phyloP scores from a whole-genome alignment of 139 green algal genomes.

The Chlamydomonas sp. region DNA sequence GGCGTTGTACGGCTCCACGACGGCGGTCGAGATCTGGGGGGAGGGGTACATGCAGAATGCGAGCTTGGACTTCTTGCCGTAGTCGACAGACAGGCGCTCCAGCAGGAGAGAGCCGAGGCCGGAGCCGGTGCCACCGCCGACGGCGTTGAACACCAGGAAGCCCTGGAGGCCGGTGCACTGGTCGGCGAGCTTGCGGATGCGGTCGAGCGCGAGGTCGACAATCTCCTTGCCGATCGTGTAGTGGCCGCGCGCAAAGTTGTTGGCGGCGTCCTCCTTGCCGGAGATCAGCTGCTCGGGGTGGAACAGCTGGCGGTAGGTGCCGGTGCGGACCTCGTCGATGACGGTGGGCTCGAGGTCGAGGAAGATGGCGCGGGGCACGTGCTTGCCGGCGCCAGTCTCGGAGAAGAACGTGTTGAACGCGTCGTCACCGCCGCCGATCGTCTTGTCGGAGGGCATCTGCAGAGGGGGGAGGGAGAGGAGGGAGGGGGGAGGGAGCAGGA shows the following conservation, averaged over 20 bases:
- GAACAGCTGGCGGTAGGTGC: constrained; percentile 96
- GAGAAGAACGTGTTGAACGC: no score
- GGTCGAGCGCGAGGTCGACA: constrained; percentile 87
- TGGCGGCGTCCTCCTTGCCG: constrained; percentile 92
- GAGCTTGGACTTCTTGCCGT: constrained; percentile 99
- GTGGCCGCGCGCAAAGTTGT: constrained; percentile 80
- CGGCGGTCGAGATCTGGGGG: constrained; percentile 87
- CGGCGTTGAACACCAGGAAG: constrained; percentile 96
- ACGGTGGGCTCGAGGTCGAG: constrained; percentile 95
- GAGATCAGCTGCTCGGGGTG: constrained; percentile 97
- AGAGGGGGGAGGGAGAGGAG: no score
- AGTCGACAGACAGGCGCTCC: constrained; percentile 96
- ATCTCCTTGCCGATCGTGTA: constrained; percentile 97
- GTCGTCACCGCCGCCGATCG: no score
- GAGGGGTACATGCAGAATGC: constrained; percentile 95
- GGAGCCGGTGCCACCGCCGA: constrained; percentile 90
- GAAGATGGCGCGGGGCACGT: constrained; percentile 82
- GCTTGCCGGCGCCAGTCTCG: no score
- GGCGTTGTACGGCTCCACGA: constrained; percentile 97
- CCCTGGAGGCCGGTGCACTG: constrained; percentile 96
- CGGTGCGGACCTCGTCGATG: constrained; percentile 92
- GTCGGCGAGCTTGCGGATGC: constrained; percentile 77
- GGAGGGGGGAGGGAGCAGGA: no score
- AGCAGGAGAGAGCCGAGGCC: constrained; percentile 93
- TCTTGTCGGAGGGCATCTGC: no score